Conservation (phyloP, 768 basidiomycete species). For the Chiua virens region DNA sequence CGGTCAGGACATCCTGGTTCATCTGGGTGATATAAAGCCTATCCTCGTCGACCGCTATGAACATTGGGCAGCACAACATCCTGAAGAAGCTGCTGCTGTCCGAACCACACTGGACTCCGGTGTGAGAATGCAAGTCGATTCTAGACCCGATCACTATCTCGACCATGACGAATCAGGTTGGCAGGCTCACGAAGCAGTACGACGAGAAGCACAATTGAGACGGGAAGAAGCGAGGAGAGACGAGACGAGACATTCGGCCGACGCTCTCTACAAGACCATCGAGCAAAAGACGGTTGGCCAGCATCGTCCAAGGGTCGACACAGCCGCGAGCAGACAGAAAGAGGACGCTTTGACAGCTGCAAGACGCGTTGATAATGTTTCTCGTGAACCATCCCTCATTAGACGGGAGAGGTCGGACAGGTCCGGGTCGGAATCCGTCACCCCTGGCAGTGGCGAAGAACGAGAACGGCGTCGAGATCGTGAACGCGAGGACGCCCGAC, state of each 20-base stretch:
- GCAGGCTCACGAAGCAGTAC: conserved; percentile 31
- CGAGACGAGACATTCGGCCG: conserved; percentile 33
- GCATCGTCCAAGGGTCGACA: conserved; percentile 30
- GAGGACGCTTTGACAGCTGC: conserved; percentile 29
- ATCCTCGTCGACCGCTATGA: conserved; percentile 63
- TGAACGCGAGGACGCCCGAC: conserved; percentile 31
- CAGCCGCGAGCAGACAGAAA: conserved; percentile 27
- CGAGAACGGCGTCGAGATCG: conserved; percentile 26
- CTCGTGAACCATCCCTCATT: conserved; percentile 24
- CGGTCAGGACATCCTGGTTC: conserved; percentile 71
- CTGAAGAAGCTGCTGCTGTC: conserved; percentile 32
- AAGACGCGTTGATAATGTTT: conserved; percentile 25
- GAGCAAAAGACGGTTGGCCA: conserved; percentile 17
- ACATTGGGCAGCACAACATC: conserved; percentile 51
- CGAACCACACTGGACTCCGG: conserved; percentile 22
- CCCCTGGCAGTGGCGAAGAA: conserved; percentile 28
- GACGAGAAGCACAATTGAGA: conserved; percentile 30
- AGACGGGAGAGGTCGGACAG: conserved; percentile 23
- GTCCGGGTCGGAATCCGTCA: conserved; percentile 26
- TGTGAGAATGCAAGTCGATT: conserved; percentile 23
- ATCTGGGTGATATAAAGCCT: conserved; percentile 64
- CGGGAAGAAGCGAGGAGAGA: conserved; percentile 38
- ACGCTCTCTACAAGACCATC: conserved; percentile 34
- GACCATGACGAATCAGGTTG: conserved; percentile 34
- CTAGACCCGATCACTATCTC: conserved; percentile 24